Base-by-base conservation (phyloP, 2,329 filamentous ascomycete genomes). In the Arthroderma uncinatum region DNA sequence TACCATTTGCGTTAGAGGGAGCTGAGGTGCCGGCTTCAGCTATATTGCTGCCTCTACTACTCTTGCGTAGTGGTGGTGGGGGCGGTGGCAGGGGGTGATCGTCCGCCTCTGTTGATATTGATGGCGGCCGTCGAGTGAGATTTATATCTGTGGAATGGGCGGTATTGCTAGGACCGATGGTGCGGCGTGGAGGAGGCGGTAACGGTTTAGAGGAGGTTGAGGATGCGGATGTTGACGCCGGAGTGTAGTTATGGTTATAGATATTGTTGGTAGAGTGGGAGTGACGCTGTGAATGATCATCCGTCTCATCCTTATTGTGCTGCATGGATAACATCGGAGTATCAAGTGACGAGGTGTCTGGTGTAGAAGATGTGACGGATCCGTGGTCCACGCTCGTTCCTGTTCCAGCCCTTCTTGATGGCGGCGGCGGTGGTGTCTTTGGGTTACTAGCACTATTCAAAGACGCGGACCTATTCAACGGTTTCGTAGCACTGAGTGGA, bases 361-460 rank as follows among this genome's bases (percentile, higher is more conserved):
- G 28, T 21, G 25, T 21, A 21, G 50, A 53, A 14, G 34, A 53
- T 2, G 34, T 21, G 4, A 14, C 36, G n/a, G 50, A 53, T 19
- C 16, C 21, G 16, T 42, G 53, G 28, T 55, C 34, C 10, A 57
- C 36, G 7, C 2, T 19, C 1, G 9, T 53, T 14, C 16, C 25
- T 12, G 19, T 36, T 21, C 16, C 30, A 12, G 50, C 48, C 30
- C 81, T 74, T 47, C 80, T 74, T 7, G 81, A 79, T 0, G 81
- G 80, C 16, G 81, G 80, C 14, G 81, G 80, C 7, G 77, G 75
- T 0, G 79, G 80, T 0, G 73, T 74, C 58, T 64, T 69, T 59
- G 61, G 66, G 10, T 56, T 70, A 69, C 16, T 68, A 64, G 57
- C 33, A 37, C 67, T 68, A 54, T 67, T 72, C 34, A 63, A 62